Evolutionary conservation across 768 basidiomycete species (phyloP).

Genomic region (Lyophyllum shimeji): DNA sequence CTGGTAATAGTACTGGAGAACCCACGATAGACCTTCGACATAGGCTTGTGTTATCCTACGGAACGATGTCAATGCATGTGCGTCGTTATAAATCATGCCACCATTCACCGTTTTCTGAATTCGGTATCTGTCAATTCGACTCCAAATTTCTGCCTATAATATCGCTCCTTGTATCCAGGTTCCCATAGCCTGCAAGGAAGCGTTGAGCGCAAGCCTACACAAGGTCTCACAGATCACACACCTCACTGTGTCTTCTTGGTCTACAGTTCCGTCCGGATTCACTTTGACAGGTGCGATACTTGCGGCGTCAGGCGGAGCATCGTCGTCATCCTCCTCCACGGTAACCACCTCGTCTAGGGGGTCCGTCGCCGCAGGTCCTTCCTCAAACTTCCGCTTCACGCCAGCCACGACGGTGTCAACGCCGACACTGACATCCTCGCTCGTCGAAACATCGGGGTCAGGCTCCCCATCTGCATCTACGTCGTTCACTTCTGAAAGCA

Average conservation of each 20-base stretch:
- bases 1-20: conserved; percentile 97
- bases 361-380: conserved; percentile 39
- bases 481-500: conserved; percentile 18
- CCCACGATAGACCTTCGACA: conserved; percentile 94
- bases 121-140: conserved; percentile 66
- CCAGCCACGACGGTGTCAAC: conserved; percentile 22
- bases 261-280: conserved; percentile 89
- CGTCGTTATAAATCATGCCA: background rate
- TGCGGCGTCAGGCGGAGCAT: conserved; percentile 37
- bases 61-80: conserved; percentile 2
- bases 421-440: conserved; percentile 17
- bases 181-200: conserved; percentile 76
- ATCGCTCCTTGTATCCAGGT: conserved; percentile 92
- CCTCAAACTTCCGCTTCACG: conserved; percentile 50
- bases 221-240: conserved; percentile 37
- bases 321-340: conserved; percentile 54
- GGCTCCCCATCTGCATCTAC: conserved; percentile 30
- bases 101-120: conserved; percentile 69
- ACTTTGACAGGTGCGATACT: conserved; percentile 68
- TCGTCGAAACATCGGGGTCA: conserved; percentile 25
- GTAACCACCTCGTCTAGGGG: conserved; percentile 46
- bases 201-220: conserved; percentile 3
- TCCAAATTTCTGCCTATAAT: conserved; percentile 92
- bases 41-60: conserved; percentile 78
- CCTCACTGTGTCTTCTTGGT: conserved; percentile 93